Evolutionary conservation across 2,329 filamentous ascomycete genomes (phyloP), one percentile per base, ranked within the genome.

Genomic region (Chaetothyriales sp.): DNA sequence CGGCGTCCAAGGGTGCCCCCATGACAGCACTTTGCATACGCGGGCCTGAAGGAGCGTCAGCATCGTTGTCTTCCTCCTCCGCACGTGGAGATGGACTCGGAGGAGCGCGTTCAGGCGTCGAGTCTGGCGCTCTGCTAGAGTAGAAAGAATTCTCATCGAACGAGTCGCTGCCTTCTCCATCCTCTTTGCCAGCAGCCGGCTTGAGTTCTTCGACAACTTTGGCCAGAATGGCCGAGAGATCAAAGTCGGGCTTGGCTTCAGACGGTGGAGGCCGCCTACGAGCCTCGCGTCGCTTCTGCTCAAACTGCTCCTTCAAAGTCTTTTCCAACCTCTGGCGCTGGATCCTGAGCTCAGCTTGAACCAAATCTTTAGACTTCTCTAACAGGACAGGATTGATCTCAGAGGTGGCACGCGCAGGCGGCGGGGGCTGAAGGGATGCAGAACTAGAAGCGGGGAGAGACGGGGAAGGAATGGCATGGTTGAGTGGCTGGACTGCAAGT

Each of bases 61-160:
- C 53, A 58, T 63, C 59, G 46, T 64, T 63, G 54, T 65, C 62
- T 49, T 61, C 56, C 50, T 62, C 60, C 20, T 56, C 57, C 19
- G 46, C 49, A 39, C 32, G 32, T 5, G 44, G 46, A 51, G 56
- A 57, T 4, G 53, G 43, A 44, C 51, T 55, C 15, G 47, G 49
- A 20, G 43, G 55, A 49, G 65, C 66, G 42, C 69, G 66, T 55
- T 74, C 72, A 64, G 77, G 73, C 64, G 78, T 69, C 57, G 88
- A 94, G 65, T 89, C 85, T 72, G 89, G 83, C 56, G 77, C 78
- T 70, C 84, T 86, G 69, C 89, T 95, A 59, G 90, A 95, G 73
- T 96, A 95, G 68, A 94, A 94, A 43, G 88, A 92, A 64, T 93
- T 88, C 65, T 93, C 84, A 69, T 95, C 88, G 70, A 88, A 86